These are phyloP conservation scores for Penicillium crustosum DNA, from an alignment of 2,329 filamentous ascomycete genomes.

Conservation along the genomic window DNA sequence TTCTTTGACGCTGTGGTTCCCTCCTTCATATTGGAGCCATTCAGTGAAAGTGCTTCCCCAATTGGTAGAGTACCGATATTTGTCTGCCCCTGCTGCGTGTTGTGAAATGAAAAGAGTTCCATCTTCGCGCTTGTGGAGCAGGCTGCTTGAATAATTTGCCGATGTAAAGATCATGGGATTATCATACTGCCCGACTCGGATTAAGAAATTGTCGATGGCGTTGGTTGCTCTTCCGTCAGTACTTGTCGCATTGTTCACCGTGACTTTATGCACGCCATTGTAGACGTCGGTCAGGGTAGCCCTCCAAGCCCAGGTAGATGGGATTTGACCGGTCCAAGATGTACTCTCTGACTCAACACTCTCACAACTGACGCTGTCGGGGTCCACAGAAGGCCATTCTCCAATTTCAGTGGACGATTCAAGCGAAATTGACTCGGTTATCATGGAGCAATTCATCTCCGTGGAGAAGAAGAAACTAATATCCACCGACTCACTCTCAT, in stretches of 20 bases:
- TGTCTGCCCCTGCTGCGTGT: conserved; percentile 60
- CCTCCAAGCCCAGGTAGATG: conserved; percentile 55
- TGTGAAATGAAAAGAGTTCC: conserved; percentile 55
- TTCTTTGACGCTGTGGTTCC: conserved; percentile 49
- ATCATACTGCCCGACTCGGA: conserved; percentile 57
- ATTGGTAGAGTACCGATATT: conserved; percentile 62
- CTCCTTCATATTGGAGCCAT: conserved; percentile 58
- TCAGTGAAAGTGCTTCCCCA: conserved; percentile 61
- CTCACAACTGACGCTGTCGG: conserved; percentile 48
- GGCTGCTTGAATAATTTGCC: conserved; percentile 59
- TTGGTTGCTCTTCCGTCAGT: conserved; percentile 48
- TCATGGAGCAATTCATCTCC: conserved; percentile 60
- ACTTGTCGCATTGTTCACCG: conserved; percentile 55
- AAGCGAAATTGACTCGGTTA: conserved; percentile 53
- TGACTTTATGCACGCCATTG: conserved; percentile 61
- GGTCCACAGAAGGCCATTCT: conserved; percentile 46
- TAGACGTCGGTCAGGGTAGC: conserved; percentile 57
- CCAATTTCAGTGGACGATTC: conserved; percentile 55
- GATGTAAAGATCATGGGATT: conserved; percentile 62
- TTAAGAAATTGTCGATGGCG: conserved; percentile 60
- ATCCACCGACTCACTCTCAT: conserved; percentile 47
- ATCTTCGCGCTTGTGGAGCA: conserved; percentile 50
- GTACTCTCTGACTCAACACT: conserved; percentile 37
- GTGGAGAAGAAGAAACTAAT: conserved; percentile 60
- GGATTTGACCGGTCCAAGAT: conserved; percentile 53